Conservation (phyloP, 2,329 filamentous ascomycete genomes). For the Botrytis fragariae region DNA sequence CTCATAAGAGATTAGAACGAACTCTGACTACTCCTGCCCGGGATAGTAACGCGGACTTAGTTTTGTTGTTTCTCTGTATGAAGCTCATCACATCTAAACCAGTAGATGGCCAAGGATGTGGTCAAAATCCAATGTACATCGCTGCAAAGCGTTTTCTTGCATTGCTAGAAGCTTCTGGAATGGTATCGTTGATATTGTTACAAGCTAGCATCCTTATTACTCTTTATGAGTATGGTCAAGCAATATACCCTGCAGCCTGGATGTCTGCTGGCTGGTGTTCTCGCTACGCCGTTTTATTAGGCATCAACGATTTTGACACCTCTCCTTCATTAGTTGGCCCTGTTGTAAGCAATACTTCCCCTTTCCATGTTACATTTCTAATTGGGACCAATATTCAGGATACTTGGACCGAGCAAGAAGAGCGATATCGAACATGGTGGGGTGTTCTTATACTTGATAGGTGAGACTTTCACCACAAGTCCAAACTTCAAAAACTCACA, state of each 20-base stretch:
- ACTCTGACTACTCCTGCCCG: constrained; percentile 44
- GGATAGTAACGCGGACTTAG: constrained; percentile 47
- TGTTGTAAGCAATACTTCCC: constrained; percentile 33
- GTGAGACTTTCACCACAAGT: constrained; percentile 23
- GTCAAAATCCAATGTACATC: constrained; percentile 44
- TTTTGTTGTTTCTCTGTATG: constrained; percentile 50
- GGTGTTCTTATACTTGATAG: constrained; percentile 48
- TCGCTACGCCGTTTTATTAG: constrained; percentile 47
- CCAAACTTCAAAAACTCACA: constrained; percentile 19
- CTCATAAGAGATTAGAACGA: constrained; percentile 44
- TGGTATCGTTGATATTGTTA: constrained; percentile 44
- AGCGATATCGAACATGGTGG: constrained; percentile 49
- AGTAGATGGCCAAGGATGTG: constrained; percentile 38
- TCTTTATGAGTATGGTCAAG: constrained; percentile 49
- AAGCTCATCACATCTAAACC: constrained; percentile 44
- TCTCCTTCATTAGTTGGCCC: constrained; percentile 42
- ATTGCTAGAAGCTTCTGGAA: constrained; percentile 44
- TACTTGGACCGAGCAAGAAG: constrained; percentile 49
- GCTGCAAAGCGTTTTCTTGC: constrained; percentile 45
- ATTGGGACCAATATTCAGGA: constrained; percentile 30
- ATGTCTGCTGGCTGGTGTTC: constrained; percentile 47
- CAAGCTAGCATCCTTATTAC: constrained; percentile 48
- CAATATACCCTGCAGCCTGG: constrained; percentile 51
- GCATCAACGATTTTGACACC: constrained; percentile 41
- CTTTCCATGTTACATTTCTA: background rate